phyloP scores from a whole-genome alignment of 257 asterid species.

The Ilex asprella region DNA sequence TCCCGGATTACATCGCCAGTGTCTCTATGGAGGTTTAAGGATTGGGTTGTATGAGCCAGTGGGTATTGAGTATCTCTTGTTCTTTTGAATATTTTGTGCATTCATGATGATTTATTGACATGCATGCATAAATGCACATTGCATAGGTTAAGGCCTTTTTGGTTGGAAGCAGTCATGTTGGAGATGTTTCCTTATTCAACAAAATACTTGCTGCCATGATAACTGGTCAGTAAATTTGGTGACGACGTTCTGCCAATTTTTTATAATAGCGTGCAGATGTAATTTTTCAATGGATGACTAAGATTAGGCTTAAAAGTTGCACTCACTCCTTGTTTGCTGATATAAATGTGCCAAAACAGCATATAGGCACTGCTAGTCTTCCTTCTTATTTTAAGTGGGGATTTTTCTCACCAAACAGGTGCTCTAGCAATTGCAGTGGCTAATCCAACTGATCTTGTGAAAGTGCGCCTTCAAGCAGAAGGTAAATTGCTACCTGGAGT shows the following conservation, averaged over 20 bases:
- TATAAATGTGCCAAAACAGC: not conserved
- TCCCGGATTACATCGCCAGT: constrained; percentile 90
- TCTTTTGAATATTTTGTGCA: not conserved
- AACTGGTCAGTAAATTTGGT: constrained; percentile 50
- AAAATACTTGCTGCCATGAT: constrained; percentile 78
- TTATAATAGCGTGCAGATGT: not conserved
- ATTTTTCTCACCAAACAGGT: constrained; percentile 30
- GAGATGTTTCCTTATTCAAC: constrained; percentile 57
- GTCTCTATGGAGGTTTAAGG: constrained; percentile 81
- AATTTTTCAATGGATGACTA: not conserved
- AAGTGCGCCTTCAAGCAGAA: constrained; percentile 94
- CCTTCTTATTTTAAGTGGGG: too few relatives aligned
- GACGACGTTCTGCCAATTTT: not conserved
- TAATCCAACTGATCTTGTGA: constrained; percentile 95
- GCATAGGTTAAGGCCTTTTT: constrained; percentile 62
- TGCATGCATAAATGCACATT: constrained; percentile 7
- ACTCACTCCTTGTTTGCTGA: not conserved
- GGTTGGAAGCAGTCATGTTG: constrained; percentile 48
- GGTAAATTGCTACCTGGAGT: constrained; percentile 68
- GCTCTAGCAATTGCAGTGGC: constrained; percentile 92
- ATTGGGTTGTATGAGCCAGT: constrained; percentile 83
- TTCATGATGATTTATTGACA: not conserved
- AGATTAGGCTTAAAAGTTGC: not conserved
- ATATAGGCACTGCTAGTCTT: too few relatives aligned
- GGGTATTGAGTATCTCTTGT: constrained; percentile 22